Base-by-base conservation (phyloP, 441 rosid genomes). In the Macaranga tanarius region DNA sequence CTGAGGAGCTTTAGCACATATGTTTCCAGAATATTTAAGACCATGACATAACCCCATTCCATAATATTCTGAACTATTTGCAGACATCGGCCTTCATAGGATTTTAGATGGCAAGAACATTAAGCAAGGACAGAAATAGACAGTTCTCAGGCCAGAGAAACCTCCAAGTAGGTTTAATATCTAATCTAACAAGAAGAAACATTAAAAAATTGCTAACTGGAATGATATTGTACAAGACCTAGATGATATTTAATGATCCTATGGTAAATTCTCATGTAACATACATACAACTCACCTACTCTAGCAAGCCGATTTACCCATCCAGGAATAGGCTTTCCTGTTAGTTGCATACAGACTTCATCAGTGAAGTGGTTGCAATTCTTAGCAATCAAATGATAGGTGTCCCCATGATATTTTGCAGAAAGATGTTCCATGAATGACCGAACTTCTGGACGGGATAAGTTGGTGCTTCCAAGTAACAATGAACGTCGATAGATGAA, bases 331-430 rank as follows among this genome's bases (percentile, higher is more conserved):
- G 89, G 82, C 82, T 90, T 92, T 77, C 99, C 97, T 7, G 91
- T 90, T 62, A 92, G 81, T 76, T 72, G 86, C 81, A 67, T 44
- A 77, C 92, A 86, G 23, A 90, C 96, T 73, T 95, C 97, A 74
- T 91, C 88, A 0, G 98, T 86, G 72, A 95, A 95, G 88, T 93
- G 99, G 83, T 95, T 95, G 87, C 98, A 95, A 75, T 95, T 95
- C 89, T 95, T 95, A 72, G 95, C 92, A 79, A 95, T 91, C 90
- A 95, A 86, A 88, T 89, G 98, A 75, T 95, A 95, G 4, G 92
- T 84, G 72, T 93, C 96, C 47, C 99, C 98, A 59, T 87, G 94
- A 79, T 87, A 93, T 61, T 85, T 86, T 73, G 85, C 78, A 52
- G 98, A 90, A 71, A 93, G 77, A 72, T 78, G 87, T 74, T 92